Evolutionary conservation across 257 asterid genomes (phyloP).

Genomic region (Penstemon barbatus): DNA sequence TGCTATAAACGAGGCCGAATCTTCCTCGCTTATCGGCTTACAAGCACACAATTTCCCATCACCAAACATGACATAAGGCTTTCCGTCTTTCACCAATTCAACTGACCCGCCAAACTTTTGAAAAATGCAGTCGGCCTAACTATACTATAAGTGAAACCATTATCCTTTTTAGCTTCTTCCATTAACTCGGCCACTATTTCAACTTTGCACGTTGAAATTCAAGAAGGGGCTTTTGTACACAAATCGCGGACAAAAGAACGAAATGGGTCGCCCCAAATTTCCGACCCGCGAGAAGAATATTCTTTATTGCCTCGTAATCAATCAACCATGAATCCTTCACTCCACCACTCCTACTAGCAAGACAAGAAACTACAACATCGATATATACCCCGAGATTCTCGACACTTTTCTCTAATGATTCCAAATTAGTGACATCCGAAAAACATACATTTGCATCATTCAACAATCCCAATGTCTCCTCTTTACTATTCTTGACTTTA

Average conservation of each 20-base stretch:
- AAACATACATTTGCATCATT: constrained; percentile 71
- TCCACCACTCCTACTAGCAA: constrained; percentile 93
- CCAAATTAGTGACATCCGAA: constrained; percentile 75
- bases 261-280: constrained; percentile 86
- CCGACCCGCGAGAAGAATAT: constrained; percentile 75
- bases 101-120: constrained; percentile 98
- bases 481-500: constrained; percentile 63
- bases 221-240: constrained; percentile 98
- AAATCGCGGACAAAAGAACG: constrained; percentile 84
- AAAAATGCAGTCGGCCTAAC: constrained; percentile 98
- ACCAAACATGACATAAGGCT: constrained; percentile 98
- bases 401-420: constrained; percentile 51
- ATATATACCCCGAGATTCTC: constrained; percentile 46
- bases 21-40: constrained; percentile 90
- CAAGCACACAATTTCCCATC: constrained; percentile 91
- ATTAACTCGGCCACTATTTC: constrained; percentile 79
- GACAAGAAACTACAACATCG: constrained; percentile 93
- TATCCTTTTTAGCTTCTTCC: constrained; percentile 49
- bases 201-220: constrained; percentile 93
- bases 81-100: constrained; percentile 86
- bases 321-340: constrained; percentile 91
- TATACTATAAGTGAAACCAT: constrained; percentile 65
- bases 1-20: constrained; percentile 71
- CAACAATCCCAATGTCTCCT: constrained; percentile 56
- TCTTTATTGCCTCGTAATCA: constrained; percentile 90